Evolutionary conservation across 2,329 filamentous ascomycete species (phyloP).

Genomic region (Xylaria sp.): DNA sequence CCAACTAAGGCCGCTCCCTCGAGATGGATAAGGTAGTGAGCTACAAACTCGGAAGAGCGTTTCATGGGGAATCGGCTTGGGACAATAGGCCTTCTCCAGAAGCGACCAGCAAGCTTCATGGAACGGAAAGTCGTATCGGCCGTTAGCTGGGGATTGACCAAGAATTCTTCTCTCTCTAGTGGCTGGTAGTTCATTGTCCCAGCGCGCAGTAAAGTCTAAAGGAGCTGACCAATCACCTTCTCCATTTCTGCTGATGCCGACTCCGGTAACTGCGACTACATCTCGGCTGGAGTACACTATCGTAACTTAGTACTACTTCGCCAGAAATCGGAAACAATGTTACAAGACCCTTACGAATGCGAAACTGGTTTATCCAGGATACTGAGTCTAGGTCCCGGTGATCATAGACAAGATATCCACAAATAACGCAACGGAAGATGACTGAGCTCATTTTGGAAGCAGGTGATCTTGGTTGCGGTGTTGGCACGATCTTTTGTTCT

Average conservation of each 20-base stretch:
- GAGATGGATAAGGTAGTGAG: background rate
- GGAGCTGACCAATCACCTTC: too few species aligned
- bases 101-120: background rate
- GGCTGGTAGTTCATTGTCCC: background rate
- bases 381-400: background rate
- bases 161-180: background rate
- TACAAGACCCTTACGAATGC: background rate
- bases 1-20: background rate
- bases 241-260: background rate
- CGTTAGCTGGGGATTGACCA: background rate
- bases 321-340: background rate
- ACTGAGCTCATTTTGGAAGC: background rate
- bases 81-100: background rate
- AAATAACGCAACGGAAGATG: background rate
- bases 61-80: background rate
- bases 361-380: background rate
- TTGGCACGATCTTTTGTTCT: too few species aligned
- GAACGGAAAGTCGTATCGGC: background rate
- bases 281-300: background rate
- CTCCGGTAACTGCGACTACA: background rate
- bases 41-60: background rate
- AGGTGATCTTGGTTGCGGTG: too few species aligned
- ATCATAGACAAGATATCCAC: background rate
- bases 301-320: background rate
- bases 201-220: background rate